Evolutionary conservation across 2,329 filamentous ascomycete species (phyloP).

Genomic region (Nemania diffusa): DNA sequence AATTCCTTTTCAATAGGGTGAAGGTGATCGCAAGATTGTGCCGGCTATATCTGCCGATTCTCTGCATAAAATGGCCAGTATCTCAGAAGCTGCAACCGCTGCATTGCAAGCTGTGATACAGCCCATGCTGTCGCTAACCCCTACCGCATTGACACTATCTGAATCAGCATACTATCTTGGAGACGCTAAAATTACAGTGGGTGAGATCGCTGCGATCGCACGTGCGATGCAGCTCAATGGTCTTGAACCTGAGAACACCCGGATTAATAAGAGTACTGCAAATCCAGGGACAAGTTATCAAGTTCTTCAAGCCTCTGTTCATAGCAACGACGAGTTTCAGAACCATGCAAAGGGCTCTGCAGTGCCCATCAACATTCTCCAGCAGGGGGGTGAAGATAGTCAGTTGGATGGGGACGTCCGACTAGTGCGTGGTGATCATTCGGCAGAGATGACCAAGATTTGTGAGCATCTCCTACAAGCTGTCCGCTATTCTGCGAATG

Average conservation of each 20-base stretch:
- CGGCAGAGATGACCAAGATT: too few relatives aligned
- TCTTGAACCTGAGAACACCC: constrained; percentile 3
- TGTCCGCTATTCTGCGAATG: constrained; percentile 56
- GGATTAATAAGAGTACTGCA: background rate
- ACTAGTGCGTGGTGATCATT: background rate
- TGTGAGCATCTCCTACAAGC: background rate
- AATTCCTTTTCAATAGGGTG: background rate
- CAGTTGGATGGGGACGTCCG: background rate
- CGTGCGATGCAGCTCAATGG: background rate
- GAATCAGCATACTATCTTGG: constrained; percentile 2
- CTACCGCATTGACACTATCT: background rate
- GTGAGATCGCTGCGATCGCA: background rate
- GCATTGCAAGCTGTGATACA: background rate
- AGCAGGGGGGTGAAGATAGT: background rate
- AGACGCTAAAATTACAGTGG: background rate
- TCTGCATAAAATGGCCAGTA: background rate
- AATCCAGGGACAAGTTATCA: background rate
- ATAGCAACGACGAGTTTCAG: background rate
- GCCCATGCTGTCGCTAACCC: background rate
- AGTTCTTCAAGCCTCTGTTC: background rate
- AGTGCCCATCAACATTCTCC: background rate
- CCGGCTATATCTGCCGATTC: background rate
- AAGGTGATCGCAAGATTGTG: constrained; percentile 4
- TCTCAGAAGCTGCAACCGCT: background rate
- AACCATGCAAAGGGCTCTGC: background rate